Evolutionary conservation across 140 eudicot genomes (phyloP).

Genomic region (Bidens hawaiensis): DNA sequence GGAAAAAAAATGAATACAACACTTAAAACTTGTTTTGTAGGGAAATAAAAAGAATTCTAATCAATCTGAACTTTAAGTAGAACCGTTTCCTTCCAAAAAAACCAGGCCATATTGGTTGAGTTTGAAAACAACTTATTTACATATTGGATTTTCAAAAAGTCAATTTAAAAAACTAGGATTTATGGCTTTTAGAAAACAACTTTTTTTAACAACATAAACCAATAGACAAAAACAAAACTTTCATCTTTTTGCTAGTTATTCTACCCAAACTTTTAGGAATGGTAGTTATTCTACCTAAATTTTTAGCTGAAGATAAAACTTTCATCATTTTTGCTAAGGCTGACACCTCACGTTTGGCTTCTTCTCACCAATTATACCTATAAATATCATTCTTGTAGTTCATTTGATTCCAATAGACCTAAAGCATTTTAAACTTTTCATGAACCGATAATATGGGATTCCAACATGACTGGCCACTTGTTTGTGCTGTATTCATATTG

Average conservation of each 20-base stretch:
- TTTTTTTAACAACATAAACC: no score
- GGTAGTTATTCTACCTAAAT: constrained; percentile 28
- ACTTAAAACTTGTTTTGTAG: no score
- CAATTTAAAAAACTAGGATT: no score
- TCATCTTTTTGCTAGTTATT: neutral
- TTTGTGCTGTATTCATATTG: constrained; percentile 11
- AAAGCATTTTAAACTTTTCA: neutral
- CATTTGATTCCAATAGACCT: neutral
- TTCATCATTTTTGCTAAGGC: constrained; percentile 8
- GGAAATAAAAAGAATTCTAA: no score
- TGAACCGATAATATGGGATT: neutral
- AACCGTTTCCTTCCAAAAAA: no score
- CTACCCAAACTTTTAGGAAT: constrained; percentile 12
- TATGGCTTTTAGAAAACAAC: no score
- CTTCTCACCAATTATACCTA: constrained; percentile 1
- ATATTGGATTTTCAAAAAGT: no score
- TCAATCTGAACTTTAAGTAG: no score
- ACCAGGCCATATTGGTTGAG: no score
- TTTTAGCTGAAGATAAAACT: neutral
- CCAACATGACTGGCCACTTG: constrained; percentile 14
- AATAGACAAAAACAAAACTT: no score
- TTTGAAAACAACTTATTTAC: no score
- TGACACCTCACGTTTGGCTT: neutral
- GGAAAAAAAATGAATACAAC: no score
- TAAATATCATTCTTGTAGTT: neutral